These are phyloP conservation scores for Penicillium turbatum DNA, from an alignment of 495 filamentous ascomycete species.

Conservation along the genomic window DNA sequence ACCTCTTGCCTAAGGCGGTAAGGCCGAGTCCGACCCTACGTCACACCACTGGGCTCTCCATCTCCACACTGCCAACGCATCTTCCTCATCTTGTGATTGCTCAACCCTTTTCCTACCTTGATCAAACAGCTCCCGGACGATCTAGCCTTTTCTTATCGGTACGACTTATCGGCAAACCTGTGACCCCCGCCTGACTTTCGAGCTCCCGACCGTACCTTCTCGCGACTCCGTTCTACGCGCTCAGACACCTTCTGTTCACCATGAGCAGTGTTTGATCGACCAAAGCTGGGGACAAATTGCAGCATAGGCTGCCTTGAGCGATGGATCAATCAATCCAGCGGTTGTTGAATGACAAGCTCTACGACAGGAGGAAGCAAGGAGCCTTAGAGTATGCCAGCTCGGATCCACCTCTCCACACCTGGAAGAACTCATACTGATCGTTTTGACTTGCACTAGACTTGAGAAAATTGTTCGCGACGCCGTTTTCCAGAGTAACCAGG, in stretches of 20 bases:
- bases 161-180: background rate
- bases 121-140: background rate
- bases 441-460: slow-evolving; percentile 51
- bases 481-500: slow-evolving; percentile 67
- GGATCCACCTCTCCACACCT: background rate
- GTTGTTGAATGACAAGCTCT: slow-evolving; percentile 93
- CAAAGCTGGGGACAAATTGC: slow-evolving; percentile 24
- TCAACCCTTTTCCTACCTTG: background rate
- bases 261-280: slow-evolving; percentile 34
- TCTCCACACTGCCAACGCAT: slow-evolving; percentile 40
- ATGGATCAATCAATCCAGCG: slow-evolving; percentile 92
- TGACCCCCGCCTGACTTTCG: background rate
- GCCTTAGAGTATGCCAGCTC: slow-evolving; percentile 78
- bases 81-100: slow-evolving; percentile 17
- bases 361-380: slow-evolving; percentile 93
- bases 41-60: slow-evolving; percentile 31
- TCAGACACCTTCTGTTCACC: slow-evolving; percentile 12
- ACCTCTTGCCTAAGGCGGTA: background rate
- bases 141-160: background rate
- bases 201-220: slow-evolving; percentile 12
- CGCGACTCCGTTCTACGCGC: background rate
- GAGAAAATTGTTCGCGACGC: slow-evolving; percentile 89
- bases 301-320: slow-evolving; percentile 25
- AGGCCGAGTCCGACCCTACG: slow-evolving; percentile 30
- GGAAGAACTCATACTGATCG: background rate